Conservation (phyloP, 148 eudicot species). For the Gaultheria prostrata region DNA sequence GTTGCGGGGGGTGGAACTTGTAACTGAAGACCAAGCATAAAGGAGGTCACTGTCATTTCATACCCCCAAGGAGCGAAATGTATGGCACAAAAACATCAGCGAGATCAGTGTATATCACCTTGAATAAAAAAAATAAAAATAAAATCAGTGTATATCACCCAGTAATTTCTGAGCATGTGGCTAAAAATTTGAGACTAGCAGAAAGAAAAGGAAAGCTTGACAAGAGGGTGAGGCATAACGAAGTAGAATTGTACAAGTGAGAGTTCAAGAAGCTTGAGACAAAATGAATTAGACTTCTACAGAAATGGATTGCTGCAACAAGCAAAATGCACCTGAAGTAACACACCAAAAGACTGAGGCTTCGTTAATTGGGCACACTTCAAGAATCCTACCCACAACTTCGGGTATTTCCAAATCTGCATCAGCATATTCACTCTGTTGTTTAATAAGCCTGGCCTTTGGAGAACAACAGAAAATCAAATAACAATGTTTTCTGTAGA, state of each 20-base stretch:
- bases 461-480: not conserved
- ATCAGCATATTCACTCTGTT: slow-evolving; percentile 13
- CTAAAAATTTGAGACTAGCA: not conserved
- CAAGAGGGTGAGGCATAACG: not conserved
- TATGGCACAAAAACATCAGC: not conserved
- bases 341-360: slow-evolving; percentile 83
- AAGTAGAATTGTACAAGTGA: not conserved
- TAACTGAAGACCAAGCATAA: not conserved
- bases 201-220: not conserved
- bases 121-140: too few species aligned
- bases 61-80: not conserved
- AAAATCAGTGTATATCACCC: not conserved
- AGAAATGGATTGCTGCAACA: not conserved
- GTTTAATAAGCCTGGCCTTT: slow-evolving; percentile 11
- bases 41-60: not conserved
- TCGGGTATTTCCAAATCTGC: slow-evolving; percentile 97
- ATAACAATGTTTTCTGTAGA: not conserved
- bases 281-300: not conserved
- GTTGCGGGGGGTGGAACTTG: not conserved
- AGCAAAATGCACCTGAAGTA: slow-evolving; percentile 74
- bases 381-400: slow-evolving; percentile 97
- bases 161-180: not conserved
- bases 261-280: not conserved
- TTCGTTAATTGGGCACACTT: slow-evolving; percentile 84
- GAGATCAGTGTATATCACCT: not conserved